Base-by-base conservation (phyloP, 139 green algal genomes). In the Pedinophyceae sp. region DNA sequence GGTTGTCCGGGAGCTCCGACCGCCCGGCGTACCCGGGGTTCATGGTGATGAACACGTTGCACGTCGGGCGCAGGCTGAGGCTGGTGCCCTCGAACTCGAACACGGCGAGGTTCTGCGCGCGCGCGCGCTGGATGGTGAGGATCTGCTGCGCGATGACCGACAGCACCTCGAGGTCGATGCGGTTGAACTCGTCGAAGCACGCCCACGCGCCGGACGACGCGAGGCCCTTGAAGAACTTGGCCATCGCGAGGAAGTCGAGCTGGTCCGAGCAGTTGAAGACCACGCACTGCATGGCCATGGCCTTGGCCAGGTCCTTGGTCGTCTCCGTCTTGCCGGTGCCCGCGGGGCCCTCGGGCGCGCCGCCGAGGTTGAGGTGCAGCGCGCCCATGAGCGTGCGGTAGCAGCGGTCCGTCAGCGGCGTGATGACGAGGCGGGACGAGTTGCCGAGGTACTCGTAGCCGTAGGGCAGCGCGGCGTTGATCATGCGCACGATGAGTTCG, bases 241-340 rank as follows among this genome's bases (percentile, higher is more conserved):
- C 74, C 78, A 89, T 87, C 27, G 76, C 76, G 15, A 78, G 59
- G 67, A 86, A 87, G 55, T 92, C 82, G 20, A 92, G 67, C 5
- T 76, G 75, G 58, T 88, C 82, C 18, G 67, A 80, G 71, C 82
- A 92, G 68, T 92, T 92, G 71, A 92, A 92, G 15, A 92, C 81
- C 30, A 92, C 79, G 61, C 81, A 89, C 75, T 87, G 78, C 66
- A 84, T 87, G 39, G 78, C 78, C 41, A 87, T 74, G 17, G 78
- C 78, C 66, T 87, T 87, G 18, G 68, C 68, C 23, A 74, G 63
- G 43, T 79, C 74, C 61, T 81, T 81, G 26, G 70, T 79, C 38
- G 72, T 80, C 67, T 81, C 73, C 13, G 73, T 81, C 67, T 81
- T 81, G 51, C 73, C 68, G 13, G 69, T 77, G 48, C 76, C 76